A percentile compares a stretch with the other conserved stretches of the same genome.
phyloP scores from a whole-genome alignment of 352 stramenopile genomes.

The Phytopythium ostracodes region DNA sequence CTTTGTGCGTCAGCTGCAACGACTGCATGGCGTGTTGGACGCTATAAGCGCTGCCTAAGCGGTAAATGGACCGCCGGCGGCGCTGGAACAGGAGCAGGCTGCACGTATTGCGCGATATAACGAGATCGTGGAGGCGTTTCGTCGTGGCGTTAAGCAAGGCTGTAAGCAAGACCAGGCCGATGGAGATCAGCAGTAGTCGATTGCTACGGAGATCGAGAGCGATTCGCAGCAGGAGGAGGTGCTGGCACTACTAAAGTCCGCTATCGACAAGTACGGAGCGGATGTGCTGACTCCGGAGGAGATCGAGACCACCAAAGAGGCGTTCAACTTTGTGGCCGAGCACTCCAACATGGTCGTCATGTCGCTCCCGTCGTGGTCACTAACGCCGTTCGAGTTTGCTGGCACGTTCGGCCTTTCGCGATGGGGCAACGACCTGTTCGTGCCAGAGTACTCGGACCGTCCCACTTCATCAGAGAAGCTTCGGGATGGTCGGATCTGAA shows the following conservation, averaged over 20 bases:
- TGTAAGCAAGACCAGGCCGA: background rate
- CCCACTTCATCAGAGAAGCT: background rate
- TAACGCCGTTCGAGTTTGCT: conserved; percentile 4
- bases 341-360: background rate
- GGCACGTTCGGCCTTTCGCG: background rate
- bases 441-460: background rate
- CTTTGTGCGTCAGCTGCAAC: background rate
- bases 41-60: background rate
- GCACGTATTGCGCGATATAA: background rate
- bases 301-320: background rate
- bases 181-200: background rate
- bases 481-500: background rate
- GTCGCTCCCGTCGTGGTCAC: background rate
- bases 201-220: background rate
- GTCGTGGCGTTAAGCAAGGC: background rate
- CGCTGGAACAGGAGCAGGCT: background rate
- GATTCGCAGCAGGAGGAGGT: background rate
- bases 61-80: background rate
- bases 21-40: background rate
- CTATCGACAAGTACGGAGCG: conserved; percentile 1
- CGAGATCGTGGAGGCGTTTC: background rate
- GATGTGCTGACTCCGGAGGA: background rate
- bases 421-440: conserved; percentile 4
- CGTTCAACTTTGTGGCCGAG: background rate
- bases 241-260: background rate